Conservation (phyloP, 2,329 filamentous ascomycete species). For the Dothideomycetidae sp. region DNA sequence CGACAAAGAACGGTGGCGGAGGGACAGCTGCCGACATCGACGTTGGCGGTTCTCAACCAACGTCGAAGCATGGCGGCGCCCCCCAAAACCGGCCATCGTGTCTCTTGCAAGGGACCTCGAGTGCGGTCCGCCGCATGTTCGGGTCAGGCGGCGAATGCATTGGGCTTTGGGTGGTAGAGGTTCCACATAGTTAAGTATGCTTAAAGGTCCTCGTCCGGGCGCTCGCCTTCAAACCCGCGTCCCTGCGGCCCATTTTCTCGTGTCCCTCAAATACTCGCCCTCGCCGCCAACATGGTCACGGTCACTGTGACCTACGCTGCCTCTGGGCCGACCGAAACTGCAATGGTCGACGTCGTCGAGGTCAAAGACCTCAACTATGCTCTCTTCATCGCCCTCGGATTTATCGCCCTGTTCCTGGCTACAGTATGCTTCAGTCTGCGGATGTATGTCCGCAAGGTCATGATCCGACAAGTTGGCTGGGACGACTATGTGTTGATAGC, state of each 20-base stretch:
- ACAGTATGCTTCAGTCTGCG: constrained; percentile 1
- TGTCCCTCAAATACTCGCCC: neutral
- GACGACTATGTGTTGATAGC: constrained; percentile 6
- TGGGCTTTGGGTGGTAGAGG: neutral
- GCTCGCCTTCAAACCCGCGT: neutral
- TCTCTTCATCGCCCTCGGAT: neutral
- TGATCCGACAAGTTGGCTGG: constrained; percentile 1
- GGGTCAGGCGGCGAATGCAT: neutral
- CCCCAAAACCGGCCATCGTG: too few species aligned
- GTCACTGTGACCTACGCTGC: neutral
- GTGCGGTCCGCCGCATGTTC: too few species aligned
- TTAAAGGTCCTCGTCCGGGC: neutral
- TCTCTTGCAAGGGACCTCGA: too few species aligned
- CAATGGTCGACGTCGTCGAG: neutral
- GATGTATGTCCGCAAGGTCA: constrained; percentile 2
- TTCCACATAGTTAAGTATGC: neutral
- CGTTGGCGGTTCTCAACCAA: too few species aligned
- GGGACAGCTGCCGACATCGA: too few species aligned
- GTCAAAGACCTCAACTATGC: neutral
- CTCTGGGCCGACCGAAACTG: neutral
- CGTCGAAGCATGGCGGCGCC: too few species aligned
- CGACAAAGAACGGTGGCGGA: too few species aligned
- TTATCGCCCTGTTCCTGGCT: neutral
- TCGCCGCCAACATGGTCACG: neutral
- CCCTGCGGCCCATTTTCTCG: neutral